Conservation (phyloP, 23 red algal genomes). For the Gracilariopsis chorda region DNA sequence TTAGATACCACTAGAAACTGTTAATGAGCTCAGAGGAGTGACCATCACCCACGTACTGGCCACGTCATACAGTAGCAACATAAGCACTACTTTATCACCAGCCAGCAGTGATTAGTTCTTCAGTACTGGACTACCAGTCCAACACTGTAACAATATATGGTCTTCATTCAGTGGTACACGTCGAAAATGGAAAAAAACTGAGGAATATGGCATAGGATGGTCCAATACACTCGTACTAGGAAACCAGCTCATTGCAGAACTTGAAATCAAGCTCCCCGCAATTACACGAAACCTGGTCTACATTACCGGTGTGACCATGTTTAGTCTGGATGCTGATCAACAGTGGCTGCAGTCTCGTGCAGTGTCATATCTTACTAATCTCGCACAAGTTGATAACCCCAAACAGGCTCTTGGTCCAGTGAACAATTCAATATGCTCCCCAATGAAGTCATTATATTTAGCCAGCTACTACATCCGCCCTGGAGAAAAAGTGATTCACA, state of each 20-base stretch:
- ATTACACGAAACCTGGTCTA: neutral
- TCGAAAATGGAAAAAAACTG: neutral
- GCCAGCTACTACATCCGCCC: too few relatives aligned
- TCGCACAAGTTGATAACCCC: neutral
- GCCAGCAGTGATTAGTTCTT: too few relatives aligned
- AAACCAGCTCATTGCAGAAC: neutral
- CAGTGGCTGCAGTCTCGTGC: neutral
- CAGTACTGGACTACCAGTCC: too few relatives aligned
- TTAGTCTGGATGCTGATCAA: neutral
- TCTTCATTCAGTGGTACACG: neutral
- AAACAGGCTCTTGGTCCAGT: too few relatives aligned
- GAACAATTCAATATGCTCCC: too few relatives aligned
- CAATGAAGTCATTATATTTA: too few relatives aligned
- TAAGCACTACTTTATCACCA: too few relatives aligned
- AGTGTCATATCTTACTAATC: neutral
- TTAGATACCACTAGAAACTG: too few relatives aligned
- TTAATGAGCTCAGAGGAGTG: too few relatives aligned
- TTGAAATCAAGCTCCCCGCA: neutral
- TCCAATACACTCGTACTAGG: neutral
- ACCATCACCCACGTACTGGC: too few relatives aligned
- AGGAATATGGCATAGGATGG: neutral
- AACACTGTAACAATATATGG: neutral
- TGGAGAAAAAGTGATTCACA: too few relatives aligned
- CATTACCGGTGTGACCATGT: neutral
- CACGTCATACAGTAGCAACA: too few relatives aligned